Conservation (phyloP, 371 early-diverging fungal species). For the Fennellomyces sp. region DNA sequence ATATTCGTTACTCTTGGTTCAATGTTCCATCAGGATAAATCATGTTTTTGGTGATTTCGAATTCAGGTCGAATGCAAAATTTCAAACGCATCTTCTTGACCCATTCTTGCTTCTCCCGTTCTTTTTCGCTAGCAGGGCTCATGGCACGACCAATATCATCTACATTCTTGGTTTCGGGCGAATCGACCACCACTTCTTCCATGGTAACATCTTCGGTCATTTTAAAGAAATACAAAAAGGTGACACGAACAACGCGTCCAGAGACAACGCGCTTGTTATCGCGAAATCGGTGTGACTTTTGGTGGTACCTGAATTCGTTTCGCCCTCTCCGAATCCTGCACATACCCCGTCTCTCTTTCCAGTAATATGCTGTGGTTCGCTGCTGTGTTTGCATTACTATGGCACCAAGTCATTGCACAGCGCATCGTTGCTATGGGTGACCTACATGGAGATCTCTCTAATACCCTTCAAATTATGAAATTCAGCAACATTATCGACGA, state of each 20-base stretch:
- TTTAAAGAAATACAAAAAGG: not conserved
- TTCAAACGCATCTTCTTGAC: constrained; percentile 78
- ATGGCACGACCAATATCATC: not conserved
- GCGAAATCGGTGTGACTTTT: too few relatives aligned
- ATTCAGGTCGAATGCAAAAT: constrained; percentile 83
- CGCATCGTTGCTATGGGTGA: constrained; percentile 82
- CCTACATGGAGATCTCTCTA: constrained; percentile 72
- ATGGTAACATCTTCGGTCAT: constrained; percentile 4
- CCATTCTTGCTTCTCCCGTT: constrained; percentile 71
- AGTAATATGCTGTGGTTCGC: not conserved
- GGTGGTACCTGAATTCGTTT: not conserved
- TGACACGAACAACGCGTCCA: not conserved
- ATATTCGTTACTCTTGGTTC: constrained; percentile 77
- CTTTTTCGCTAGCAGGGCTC: constrained; percentile 10
- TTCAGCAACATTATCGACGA: constrained; percentile 66
- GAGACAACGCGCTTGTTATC: not conserved
- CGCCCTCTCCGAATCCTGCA: not conserved
- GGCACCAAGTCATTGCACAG: not conserved
- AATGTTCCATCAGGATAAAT: constrained; percentile 81
- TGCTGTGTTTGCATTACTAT: not conserved
- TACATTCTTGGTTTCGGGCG: not conserved
- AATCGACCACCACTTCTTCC: not conserved
- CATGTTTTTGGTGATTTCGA: constrained; percentile 79
- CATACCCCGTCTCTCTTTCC: not conserved
- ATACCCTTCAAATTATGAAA: constrained; percentile 58